Evolutionary conservation across 805 yeast species (phyloP).

Genomic region (Metschnikowia picachoensis): DNA sequence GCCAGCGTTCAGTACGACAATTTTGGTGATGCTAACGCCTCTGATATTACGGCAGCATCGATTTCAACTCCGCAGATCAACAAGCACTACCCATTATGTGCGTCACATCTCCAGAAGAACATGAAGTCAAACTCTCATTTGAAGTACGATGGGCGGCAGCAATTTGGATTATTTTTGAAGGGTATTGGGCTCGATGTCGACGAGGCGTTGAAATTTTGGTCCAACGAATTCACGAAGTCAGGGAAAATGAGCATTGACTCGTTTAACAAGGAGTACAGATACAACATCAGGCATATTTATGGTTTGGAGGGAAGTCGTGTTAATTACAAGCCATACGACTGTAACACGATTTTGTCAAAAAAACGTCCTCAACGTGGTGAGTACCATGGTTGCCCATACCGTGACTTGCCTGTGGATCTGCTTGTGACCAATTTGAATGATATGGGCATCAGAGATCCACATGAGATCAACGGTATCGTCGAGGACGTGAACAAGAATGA

Average conservation of each 20-base stretch:
- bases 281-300: conserved; percentile 83
- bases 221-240: conserved; percentile 57
- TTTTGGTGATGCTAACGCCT: conserved; percentile 35
- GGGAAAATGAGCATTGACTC: conserved; percentile 59
- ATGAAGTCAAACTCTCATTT: conserved; percentile 64
- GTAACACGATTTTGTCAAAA: conserved; percentile 68
- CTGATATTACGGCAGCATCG: conserved; percentile 56
- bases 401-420: conserved; percentile 66
- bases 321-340: conserved; percentile 83
- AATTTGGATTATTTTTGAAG: conserved; percentile 77
- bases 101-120: conserved; percentile 60
- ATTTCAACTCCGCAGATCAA: conserved; percentile 52
- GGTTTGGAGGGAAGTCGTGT: conserved; percentile 90
- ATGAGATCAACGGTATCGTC: conserved; percentile 53
- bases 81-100: conserved; percentile 81
- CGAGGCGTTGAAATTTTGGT: conserved; percentile 87
- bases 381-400: conserved; percentile 90
- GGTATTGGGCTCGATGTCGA: conserved; percentile 86
- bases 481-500: conserved; percentile 68
- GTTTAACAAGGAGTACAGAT: conserved; percentile 83
- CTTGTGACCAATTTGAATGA: conserved; percentile 51
- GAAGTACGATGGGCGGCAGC: conserved; percentile 80
- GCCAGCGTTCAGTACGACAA: conserved; percentile 50
- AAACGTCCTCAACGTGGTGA: conserved; percentile 69
- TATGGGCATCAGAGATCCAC: conserved; percentile 63